A percentile compares a stretch with the other conserved stretches of the same genome.
Evolutionary conservation across 1,284 basidiomycete genomes (phyloP).

Genomic region (Cryptococcus sp.): DNA sequence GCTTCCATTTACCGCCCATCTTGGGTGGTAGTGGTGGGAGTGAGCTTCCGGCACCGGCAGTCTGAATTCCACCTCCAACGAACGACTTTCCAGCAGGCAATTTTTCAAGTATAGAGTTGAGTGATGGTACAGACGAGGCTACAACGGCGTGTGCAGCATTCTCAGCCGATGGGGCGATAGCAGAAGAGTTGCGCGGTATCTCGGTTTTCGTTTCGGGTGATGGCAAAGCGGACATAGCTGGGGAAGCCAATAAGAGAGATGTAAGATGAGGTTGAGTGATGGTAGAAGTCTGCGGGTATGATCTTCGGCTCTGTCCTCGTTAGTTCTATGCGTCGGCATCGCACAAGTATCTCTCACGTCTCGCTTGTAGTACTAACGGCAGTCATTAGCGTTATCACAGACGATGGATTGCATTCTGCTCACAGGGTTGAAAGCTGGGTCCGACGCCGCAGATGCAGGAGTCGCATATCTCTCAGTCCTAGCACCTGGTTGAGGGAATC

Average conservation of each 20-base stretch:
- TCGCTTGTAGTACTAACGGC: slow-evolving; percentile 73
- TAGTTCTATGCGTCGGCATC: not conserved
- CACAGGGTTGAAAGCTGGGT: slow-evolving; percentile 40
- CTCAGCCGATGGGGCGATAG: slow-evolving; percentile 47
- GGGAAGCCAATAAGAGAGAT: slow-evolving; percentile 73
- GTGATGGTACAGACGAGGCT: slow-evolving; percentile 47
- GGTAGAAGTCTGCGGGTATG: slow-evolving; percentile 80
- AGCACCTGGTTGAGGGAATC: slow-evolving; percentile 80
- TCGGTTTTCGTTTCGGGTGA: slow-evolving; percentile 55
- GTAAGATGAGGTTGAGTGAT: slow-evolving; percentile 77
- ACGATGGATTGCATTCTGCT: not conserved
- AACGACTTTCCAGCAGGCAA: slow-evolving; percentile 58
- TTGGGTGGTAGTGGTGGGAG: slow-evolving; percentile 69
- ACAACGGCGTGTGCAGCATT: slow-evolving; percentile 54
- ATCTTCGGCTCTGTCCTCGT: slow-evolving; percentile 55
- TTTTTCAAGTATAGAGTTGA: slow-evolving; percentile 61
- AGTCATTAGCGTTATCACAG: slow-evolving; percentile 11
- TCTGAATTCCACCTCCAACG: slow-evolving; percentile 58
- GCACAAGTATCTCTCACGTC: slow-evolving; percentile 56
- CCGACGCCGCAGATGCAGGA: slow-evolving; percentile 76
- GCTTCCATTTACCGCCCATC: slow-evolving; percentile 59
- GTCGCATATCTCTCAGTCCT: slow-evolving; percentile 78
- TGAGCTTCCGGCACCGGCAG: slow-evolving; percentile 54
- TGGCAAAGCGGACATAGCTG: slow-evolving; percentile 68
- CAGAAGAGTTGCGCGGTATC: slow-evolving; percentile 17